A percentile compares a stretch with the other conserved stretches of the same genome.
phyloP scores from a whole-genome alignment of 768 basidiomycete species.

The Termitomyces sp. region DNA sequence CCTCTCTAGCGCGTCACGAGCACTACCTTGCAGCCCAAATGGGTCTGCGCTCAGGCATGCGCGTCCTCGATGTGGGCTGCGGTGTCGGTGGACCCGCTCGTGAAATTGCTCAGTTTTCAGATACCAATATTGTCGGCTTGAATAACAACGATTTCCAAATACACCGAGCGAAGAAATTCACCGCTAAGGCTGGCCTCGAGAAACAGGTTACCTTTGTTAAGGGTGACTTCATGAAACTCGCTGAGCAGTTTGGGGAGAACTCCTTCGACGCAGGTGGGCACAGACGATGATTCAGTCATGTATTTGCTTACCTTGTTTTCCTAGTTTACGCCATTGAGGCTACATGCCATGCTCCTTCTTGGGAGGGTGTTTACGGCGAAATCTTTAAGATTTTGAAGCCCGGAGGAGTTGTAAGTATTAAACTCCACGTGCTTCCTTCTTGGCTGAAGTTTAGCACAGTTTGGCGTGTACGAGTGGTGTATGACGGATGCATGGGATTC shows the following conservation, averaged over 20 bases:
- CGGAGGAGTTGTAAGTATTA: constrained; percentile 75
- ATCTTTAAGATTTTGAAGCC: constrained; percentile 94
- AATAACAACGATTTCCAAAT: constrained; percentile 98
- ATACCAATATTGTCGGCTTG: constrained; percentile 76
- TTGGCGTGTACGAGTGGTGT: constrained; percentile 98
- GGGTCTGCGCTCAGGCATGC: constrained; percentile 83
- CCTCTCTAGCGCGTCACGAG: constrained; percentile 87
- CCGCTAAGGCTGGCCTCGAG: constrained; percentile 67
- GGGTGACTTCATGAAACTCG: constrained; percentile 96
- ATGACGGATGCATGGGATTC: constrained; percentile 97
- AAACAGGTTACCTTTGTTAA: constrained; percentile 78
- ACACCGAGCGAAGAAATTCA: constrained; percentile 78
- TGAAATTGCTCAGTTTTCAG: constrained; percentile 89
- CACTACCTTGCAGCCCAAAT: constrained; percentile 93
- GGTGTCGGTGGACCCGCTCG: constrained; percentile 97
- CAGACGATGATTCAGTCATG: background rate
- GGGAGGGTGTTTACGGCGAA: constrained; percentile 93
- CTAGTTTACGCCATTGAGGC: constrained; percentile 96
- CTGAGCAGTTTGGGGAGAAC: constrained; percentile 86
- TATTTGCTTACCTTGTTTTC: constrained; percentile 4
- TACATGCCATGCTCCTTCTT: constrained; percentile 92
- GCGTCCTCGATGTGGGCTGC: constrained; percentile 96
- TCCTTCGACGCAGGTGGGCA: constrained; percentile 88
- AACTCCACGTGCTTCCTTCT: background rate
- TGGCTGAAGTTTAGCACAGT: constrained; percentile 39